Evolutionary conservation across 441 rosid species (phyloP), one percentile per base, ranked within the genome.

Genomic region (Brassica hybrid): DNA sequence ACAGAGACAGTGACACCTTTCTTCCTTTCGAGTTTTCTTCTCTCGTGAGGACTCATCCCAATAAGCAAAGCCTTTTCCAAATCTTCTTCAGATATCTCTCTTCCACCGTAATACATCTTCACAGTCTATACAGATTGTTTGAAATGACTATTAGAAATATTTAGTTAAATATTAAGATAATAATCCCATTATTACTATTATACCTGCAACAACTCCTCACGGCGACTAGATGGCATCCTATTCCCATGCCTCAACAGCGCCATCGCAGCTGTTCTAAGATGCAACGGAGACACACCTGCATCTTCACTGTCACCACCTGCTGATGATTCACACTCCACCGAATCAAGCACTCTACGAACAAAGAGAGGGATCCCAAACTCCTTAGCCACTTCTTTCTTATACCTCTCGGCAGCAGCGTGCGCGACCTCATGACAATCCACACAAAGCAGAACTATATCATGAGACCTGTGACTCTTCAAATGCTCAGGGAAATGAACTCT

Each of bases 401-500:
- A 84, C 86, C 90, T 94, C 85, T 96, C 98, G 3, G 98, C 97
- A 79, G 96, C 92, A 75, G 97, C 93, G 84, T 96, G 99, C 69
- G 97, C 97, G 64, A 86, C 79, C 81, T 96, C 98, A 76, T 96
- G 99, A 58, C 98, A 96, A 77, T 96, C 98, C 84, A 96, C 98
- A 62, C 97, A 96, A 14, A 96, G 92, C 48, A 96, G 86, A 76
- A 94, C 98, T 69, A 94, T 96, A 80, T 96, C 99, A 84, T 94
- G 97, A 77, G 99, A 96, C 17, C 97, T 86, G 50, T 96, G 99
- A 77, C 97, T 96, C 85, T 96, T 96, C 78, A 96, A 75, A 80
- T 96, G 99, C 91, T 94, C 98, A 10, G 98, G 97, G 79, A 96
- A 96, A 85, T 94, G 98, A 86, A 94, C 79, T 85, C 98, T 88